Base-by-base conservation (phyloP, 352 stramenopile genomes). In the Phytopythium boreale region DNA sequence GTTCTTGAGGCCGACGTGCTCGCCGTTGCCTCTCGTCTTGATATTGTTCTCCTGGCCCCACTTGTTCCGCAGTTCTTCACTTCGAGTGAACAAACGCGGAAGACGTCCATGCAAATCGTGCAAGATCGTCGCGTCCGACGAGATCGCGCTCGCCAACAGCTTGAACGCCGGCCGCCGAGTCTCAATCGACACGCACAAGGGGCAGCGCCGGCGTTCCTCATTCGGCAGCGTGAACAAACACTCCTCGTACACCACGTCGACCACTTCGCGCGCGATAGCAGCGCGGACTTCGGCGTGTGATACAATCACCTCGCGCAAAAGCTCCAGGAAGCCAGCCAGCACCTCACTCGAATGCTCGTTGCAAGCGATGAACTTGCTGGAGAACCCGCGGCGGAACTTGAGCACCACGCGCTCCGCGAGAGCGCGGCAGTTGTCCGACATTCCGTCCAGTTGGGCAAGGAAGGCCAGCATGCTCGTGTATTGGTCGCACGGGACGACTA, bases 1-100 rank as follows among this genome's bases (percentile, higher is more conserved):
- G 70, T 99, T 99, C 74, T 98, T 98, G 0, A 99, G 76, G 3
- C 97, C 98, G 17, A 97, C 92, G 51, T 95, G 79, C 52, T 96
- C 88, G 11, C 82, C 88, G 43, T 80, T 93, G 14, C 83, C 84
- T 31, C 88, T 79, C 10, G 86, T 90, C 67, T 94, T 85, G 26
- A 94, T 77, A 60, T 90, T 89, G 44, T 76, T 90, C 59, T 96
- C 86, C 74, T 95, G 88, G 8, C 82, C 84, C 88, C 88, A 96
- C 56, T 90, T 91, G 19, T 75, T 74, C 17, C 84, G 74, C 46
- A 90, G 64, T n/a, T 70, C 67, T 39, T 90, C 81, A 61, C 72
- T 86, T 60, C 77, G 62, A 0, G 76, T 88, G 43, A 95, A 95
- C 24, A 95, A 50, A 7, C 76, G 69, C 11, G 67, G 82, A 20